These are phyloP conservation scores for Akanthomyces muscarius DNA, from an alignment of 2,329 filamentous ascomycete genomes.

Conservation along the genomic window DNA sequence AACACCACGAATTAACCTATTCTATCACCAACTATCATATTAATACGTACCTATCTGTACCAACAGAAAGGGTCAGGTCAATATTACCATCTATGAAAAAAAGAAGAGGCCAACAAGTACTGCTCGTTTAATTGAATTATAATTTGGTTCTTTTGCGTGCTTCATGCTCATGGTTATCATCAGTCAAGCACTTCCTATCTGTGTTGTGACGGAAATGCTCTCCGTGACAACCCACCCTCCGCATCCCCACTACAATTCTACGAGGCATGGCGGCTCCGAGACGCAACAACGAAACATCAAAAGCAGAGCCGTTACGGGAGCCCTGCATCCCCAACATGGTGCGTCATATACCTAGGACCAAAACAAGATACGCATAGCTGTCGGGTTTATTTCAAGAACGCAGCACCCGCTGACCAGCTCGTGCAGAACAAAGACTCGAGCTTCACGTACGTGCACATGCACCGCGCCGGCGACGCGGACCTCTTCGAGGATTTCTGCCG, in stretches of 20 bases:
- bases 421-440: conserved; percentile 67
- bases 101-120: too few relatives aligned
- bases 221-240: background rate
- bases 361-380: background rate
- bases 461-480: conserved; percentile 66
- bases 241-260: background rate
- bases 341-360: background rate
- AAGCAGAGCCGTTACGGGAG: background rate
- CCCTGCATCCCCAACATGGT: conserved; percentile 7
- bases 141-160: too few relatives aligned
- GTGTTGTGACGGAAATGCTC: too few relatives aligned
- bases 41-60: too few relatives aligned
- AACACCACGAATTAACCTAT: too few relatives aligned
- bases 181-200: too few relatives aligned
- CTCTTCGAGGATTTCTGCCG: conserved; percentile 74
- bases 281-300: background rate
- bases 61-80: too few relatives aligned
- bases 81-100: too few relatives aligned
- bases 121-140: too few relatives aligned
- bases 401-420: background rate
- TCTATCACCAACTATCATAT: too few relatives aligned
- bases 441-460: conserved; percentile 74
- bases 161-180: too few relatives aligned
- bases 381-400: background rate
- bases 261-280: background rate